phyloP scores from a whole-genome alignment of 352 stramenopile species.

The Pythium sukuiense region DNA sequence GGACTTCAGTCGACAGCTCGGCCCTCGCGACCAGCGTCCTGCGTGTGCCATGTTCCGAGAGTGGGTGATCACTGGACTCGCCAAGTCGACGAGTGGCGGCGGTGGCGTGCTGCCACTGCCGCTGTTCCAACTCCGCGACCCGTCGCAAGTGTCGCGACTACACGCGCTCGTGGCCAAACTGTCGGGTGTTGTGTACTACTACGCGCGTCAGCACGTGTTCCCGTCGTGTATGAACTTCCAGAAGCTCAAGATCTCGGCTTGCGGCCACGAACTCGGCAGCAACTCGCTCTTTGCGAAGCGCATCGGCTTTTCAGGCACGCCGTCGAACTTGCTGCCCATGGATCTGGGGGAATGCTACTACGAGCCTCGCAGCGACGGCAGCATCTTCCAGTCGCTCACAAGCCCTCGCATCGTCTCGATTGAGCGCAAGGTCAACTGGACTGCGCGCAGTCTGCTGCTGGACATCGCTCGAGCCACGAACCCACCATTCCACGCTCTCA shows the following conservation, averaged over 20 bases:
- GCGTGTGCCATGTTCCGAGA: slow-evolving; percentile 75
- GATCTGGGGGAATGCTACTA: slow-evolving; percentile 99
- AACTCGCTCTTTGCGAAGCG: slow-evolving; percentile 97
- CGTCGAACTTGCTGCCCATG: slow-evolving; percentile 98
- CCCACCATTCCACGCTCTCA: slow-evolving; percentile 84
- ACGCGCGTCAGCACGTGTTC: slow-evolving; percentile 98
- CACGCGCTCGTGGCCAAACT: slow-evolving; percentile 94
- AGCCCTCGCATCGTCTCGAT: slow-evolving; percentile 90
- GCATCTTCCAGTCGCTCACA: slow-evolving; percentile 97
- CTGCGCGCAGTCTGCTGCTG: slow-evolving; percentile 63
- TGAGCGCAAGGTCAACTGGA: slow-evolving; percentile 84
- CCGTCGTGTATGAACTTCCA: slow-evolving; percentile 99
- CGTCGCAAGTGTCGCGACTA: slow-evolving; percentile 94
- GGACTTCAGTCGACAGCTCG: slow-evolving; percentile 84
- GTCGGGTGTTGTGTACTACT: slow-evolving; percentile 96
- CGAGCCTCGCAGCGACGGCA: slow-evolving; percentile 97
- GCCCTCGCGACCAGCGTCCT: slow-evolving; percentile 76
- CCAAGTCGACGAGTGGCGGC: slow-evolving; percentile 33
- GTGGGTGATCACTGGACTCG: slow-evolving; percentile 64
- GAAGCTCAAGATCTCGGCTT: slow-evolving; percentile 98
- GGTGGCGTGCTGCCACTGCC: slow-evolving; percentile 91
- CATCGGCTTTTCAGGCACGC: slow-evolving; percentile 99
- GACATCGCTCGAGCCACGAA: slow-evolving; percentile 69
- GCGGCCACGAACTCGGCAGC: slow-evolving; percentile 98
- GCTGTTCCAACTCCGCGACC: slow-evolving; percentile 96